Evolutionary conservation across 208 protist species (phyloP), one percentile per base, ranked within the genome.

Genomic region (Eutreptiella sp.): DNA sequence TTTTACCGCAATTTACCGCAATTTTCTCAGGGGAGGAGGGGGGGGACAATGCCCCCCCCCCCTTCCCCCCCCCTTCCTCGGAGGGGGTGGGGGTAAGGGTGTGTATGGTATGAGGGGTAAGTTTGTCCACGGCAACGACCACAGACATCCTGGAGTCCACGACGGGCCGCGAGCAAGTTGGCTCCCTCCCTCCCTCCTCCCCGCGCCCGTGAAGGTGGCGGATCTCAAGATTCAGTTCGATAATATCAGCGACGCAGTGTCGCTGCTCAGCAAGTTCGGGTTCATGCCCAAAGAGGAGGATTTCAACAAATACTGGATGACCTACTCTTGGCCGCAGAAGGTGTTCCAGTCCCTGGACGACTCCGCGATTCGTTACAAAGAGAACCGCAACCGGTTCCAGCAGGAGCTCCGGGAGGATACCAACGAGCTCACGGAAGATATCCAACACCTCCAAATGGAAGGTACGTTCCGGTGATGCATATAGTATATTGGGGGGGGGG

Each of bases 291-390:
- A 77, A 3, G 58, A 84, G 11, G 74, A 83, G 3, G 81, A 83
- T 36, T 91, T 85, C 62, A 71, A 80, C 38, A 52, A 63, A 45
- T 94, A 92, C 72, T 89, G 85, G 73, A 77, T 77, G n/a, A 84
- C 78, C 28, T 90, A 86, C 70, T 79, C 87, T 65, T 94, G 88
- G 83, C 88, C 88, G 4, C 76, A 81, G 74, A 84, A 79, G 58
- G 64, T 93, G 60, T 81, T 83, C 55, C 84, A 93, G 75, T 72
- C 76, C 42, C 70, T 89, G 11, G 84, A 93, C 71, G 83, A 89
- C 63, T 70, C 76, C 32, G 85, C 85, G 62, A 90, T 90, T 70
- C 79, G 81, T 27, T 85, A 79, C 68, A 90, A 87, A 70, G 87
- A 93, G 73, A 84, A 87, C 73, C 84, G 87, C 62, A 83, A 72